Evolutionary conservation across 805 yeast genomes (phyloP), one percentile per base, ranked within the genome.

Genomic region (Kuraishia cidri): DNA sequence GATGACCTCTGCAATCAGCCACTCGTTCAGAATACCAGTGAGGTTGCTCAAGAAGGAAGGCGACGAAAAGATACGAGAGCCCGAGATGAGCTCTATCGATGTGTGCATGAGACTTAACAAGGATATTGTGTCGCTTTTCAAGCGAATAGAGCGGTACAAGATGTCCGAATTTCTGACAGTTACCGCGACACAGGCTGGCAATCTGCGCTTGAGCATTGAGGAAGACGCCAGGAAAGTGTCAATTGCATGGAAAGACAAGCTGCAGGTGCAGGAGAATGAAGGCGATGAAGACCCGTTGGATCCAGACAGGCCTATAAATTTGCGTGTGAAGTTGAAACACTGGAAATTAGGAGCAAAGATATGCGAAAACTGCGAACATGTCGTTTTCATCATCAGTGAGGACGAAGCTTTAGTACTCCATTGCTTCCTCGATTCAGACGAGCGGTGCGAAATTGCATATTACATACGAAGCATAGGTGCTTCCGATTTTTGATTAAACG

Each of bases 11-110:
- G 56, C 71, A 3, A 64, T 83, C 12, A 67, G 69, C 38, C 86
- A 80, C 45, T 68, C 82, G 6, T 75, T 78, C 44, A 73, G 75
- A 32, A 70, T 88, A 13, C 90, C 94, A 0, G 83, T 83, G 2
- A 61, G 76, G 42, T 59, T 83, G 26, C 46, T 82, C 35, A 69
- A 75, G 37, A 64, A 61, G 39, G 69, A 64, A 11, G 74, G 69
- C 37, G 77, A 73, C 35, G 64, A 65, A 10, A 47, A 65, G 31
- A 58, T 74, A 7, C 58, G 63, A 13, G 92, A 82, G 46, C 95
- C 95, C 0, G 71, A 66, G 44, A 54, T 78, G 29, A 62, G 63
- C 28, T 58, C 59, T 33, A 66, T 77, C 32, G 74, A 75, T 43
- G 55, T 79, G 26, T 62, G 79, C 48, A 60, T 83, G 65, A 64